Evolutionary conservation across 495 filamentous ascomycete species (phyloP).

Genomic region (Xylaria scruposa): DNA sequence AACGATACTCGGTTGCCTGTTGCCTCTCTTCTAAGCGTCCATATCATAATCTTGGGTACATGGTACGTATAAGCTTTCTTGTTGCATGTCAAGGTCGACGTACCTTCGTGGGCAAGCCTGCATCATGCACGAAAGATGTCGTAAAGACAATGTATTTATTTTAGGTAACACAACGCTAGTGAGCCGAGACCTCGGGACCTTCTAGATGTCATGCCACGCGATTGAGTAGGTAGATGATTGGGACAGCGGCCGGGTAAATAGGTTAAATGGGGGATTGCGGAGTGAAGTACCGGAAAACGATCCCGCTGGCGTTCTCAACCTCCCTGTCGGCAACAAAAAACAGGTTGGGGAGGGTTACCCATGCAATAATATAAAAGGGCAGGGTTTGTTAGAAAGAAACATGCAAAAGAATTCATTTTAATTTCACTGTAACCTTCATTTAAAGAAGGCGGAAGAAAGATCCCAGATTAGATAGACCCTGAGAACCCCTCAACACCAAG

Average conservation of each 20-base stretch:
- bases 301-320: conserved; percentile 34
- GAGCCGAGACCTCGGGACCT: conserved; percentile 8
- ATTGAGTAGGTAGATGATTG: too few relatives aligned
- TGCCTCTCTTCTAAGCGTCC: too few relatives aligned
- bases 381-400: not conserved
- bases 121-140: not conserved
- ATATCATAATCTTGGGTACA: too few relatives aligned
- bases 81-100: too few relatives aligned
- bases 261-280: conserved; percentile 48
- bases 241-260: conserved; percentile 51
- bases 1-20: too few relatives aligned
- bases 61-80: not conserved
- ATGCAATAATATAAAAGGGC: conserved; percentile 27
- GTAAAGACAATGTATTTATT: not conserved
- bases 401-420: conserved; percentile 2
- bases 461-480: not conserved
- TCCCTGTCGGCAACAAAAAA: not conserved
- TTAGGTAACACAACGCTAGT: not conserved
- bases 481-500: conserved; percentile 26
- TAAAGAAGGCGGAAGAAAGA: not conserved
- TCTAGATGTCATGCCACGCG: not conserved
- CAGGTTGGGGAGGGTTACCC: conserved; percentile 7
- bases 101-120: not conserved
- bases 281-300: conserved; percentile 30
- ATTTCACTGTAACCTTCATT: not conserved